Evolutionary conservation across 148 eudicot species (phyloP).

Genomic region (Selenicereus undatus): DNA sequence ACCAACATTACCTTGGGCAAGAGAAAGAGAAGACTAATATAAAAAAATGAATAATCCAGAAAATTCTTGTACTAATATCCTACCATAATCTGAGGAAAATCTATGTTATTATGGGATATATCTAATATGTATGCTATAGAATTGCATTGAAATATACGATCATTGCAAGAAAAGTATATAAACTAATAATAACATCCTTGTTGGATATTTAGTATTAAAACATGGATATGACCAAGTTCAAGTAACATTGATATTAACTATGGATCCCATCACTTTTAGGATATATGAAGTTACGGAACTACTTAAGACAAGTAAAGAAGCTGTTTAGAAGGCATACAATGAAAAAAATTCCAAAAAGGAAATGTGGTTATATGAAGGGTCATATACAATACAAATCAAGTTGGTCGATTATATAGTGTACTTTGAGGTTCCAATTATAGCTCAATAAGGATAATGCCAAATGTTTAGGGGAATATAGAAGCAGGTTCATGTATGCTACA

Average conservation of each 20-base stretch:
- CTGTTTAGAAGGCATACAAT: neutral
- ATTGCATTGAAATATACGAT: no score
- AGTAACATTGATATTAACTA: no score
- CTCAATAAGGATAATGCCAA: slow-evolving; percentile 2
- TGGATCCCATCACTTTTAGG: neutral
- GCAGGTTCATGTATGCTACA: slow-evolving; percentile 20
- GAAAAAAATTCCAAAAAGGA: neutral
- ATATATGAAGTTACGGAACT: neutral
- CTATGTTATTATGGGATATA: neutral
- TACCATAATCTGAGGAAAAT: no score
- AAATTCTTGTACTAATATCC: no score
- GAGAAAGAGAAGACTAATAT: no score
- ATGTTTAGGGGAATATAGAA: neutral
- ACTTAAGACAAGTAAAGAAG: neutral
- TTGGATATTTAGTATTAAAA: no score
- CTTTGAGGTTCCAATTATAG: slow-evolving; percentile 18
- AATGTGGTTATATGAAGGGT: slow-evolving; percentile 12
- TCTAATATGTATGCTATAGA: no score
- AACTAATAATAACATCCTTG: no score
- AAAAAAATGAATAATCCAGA: no score
- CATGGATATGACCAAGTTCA: no score
- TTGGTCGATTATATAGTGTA: neutral
- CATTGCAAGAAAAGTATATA: no score
- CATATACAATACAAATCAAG: slow-evolving; percentile 7
- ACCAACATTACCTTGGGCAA: no score